Conservation (phyloP, 176 grass and related monocot species). For the Dactylis glomerata region DNA sequence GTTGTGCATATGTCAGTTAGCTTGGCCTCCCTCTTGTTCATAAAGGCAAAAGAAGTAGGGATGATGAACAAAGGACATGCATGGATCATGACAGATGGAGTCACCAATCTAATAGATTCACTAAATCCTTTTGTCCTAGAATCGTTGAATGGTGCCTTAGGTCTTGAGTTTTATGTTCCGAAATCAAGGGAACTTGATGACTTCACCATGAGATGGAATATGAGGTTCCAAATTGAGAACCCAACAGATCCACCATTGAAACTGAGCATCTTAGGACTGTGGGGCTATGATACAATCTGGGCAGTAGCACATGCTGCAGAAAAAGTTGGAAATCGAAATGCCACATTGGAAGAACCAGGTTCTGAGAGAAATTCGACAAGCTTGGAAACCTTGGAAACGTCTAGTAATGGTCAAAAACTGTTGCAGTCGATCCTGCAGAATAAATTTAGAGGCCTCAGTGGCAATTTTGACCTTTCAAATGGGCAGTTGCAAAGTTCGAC, state of each 20-base stretch:
- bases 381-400: slow-evolving; percentile 10
- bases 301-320: slow-evolving; percentile 43
- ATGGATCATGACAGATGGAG: slow-evolving; percentile 58
- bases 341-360: slow-evolving; percentile 25
- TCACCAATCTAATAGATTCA: slow-evolving; percentile 42
- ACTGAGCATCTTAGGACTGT: slow-evolving; percentile 32
- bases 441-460: slow-evolving; percentile 57
- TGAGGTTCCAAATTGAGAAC: slow-evolving; percentile 42
- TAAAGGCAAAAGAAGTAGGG: slow-evolving; percentile 41
- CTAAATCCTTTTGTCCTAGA: slow-evolving; percentile 13
- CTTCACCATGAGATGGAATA: slow-evolving; percentile 51
- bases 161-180: slow-evolving; percentile 40
- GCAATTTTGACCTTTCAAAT: slow-evolving; percentile 43
- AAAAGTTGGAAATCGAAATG: slow-evolving; percentile 20
- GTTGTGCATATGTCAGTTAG: slow-evolving; percentile 46
- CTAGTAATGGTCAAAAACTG: slow-evolving; percentile 43
- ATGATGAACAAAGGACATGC: slow-evolving; percentile 60
- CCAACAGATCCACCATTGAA: slow-evolving; percentile 31
- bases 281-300: slow-evolving; percentile 63
- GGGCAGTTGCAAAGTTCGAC: slow-evolving; percentile 28
- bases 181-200: slow-evolving; percentile 31
- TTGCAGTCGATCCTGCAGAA: slow-evolving; percentile 36
- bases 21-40: slow-evolving; percentile 35
- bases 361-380: slow-evolving; percentile 8
- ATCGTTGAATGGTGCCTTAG: slow-evolving; percentile 48